These are phyloP conservation scores for Lachnellula cervina DNA, from an alignment of 2,329 filamentous ascomycete species.

Conservation along the genomic window DNA sequence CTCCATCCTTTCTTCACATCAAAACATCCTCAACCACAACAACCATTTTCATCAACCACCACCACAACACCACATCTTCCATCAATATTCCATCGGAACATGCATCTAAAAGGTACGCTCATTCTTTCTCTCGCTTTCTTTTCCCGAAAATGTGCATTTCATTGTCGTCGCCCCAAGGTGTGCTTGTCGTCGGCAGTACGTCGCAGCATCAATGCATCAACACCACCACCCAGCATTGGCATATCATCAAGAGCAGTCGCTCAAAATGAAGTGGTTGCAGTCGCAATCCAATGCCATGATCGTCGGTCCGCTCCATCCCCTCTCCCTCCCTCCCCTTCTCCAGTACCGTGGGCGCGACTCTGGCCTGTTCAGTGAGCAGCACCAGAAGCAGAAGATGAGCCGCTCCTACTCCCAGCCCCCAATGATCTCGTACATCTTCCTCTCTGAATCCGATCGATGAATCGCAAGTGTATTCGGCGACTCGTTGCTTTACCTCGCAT, in stretches of 20 bases:
- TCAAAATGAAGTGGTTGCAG: not conserved
- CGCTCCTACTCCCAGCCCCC: not conserved
- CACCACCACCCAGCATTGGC: not conserved
- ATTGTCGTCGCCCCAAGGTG: not conserved
- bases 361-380: not conserved
- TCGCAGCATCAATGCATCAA: not conserved
- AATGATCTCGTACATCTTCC: not conserved
- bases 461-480: not conserved
- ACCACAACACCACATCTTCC: not conserved
- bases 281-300: not conserved
- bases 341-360: not conserved
- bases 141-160: not conserved
- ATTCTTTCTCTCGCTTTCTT: not conserved
- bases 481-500: not conserved
- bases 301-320: not conserved
- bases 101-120: not conserved
- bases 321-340: not conserved
- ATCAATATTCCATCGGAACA: not conserved
- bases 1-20: not conserved
- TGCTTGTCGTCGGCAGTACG: not conserved
- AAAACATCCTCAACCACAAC: not conserved
- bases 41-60: conserved; percentile 4
- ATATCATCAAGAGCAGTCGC: not conserved
- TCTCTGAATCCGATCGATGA: not conserved
- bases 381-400: not conserved